A percentile compares a stretch with the other conserved stretches of the same genome.
Conservation (phyloP, 176 grass and related monocot genomes). For the Ananas comosus region DNA sequence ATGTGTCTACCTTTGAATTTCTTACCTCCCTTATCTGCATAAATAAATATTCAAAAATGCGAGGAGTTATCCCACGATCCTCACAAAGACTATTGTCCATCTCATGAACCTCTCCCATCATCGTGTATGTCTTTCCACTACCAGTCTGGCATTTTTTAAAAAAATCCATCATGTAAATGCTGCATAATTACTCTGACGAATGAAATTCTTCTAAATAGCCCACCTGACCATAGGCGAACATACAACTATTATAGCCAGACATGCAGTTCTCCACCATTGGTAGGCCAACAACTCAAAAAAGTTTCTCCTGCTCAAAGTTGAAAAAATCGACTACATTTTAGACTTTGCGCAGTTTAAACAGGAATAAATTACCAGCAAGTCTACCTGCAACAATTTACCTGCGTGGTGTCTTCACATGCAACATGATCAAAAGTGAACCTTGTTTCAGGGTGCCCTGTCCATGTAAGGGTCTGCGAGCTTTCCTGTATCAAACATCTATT, state of each 20-base stretch:
- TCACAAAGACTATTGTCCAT: constrained; percentile 36
- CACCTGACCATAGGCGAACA: constrained; percentile 97
- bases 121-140: constrained; percentile 88
- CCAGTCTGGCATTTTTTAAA: constrained; percentile 39
- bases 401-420: constrained; percentile 75
- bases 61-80: constrained; percentile 75
- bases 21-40: constrained; percentile 68
- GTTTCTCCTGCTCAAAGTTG: constrained; percentile 43
- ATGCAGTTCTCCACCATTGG: constrained; percentile 97
- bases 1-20: constrained; percentile 4
- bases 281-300: constrained; percentile 69
- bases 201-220: background rate
- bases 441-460: constrained; percentile 65
- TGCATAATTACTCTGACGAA: background rate
- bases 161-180: constrained; percentile 9
- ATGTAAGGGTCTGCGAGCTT: constrained; percentile 66
- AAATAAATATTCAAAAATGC: constrained; percentile 81
- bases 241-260: constrained; percentile 93
- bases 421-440: constrained; percentile 87
- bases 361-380: background rate
- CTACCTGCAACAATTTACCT: constrained; percentile 36
- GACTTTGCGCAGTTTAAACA: background rate
- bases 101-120: constrained; percentile 78
- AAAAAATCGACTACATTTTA: background rate
- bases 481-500: constrained; percentile 73